Evolutionary conservation across 352 stramenopile genomes (phyloP), one percentile per base, ranked within the genome.

Genomic region (Peronospora destructor): DNA sequence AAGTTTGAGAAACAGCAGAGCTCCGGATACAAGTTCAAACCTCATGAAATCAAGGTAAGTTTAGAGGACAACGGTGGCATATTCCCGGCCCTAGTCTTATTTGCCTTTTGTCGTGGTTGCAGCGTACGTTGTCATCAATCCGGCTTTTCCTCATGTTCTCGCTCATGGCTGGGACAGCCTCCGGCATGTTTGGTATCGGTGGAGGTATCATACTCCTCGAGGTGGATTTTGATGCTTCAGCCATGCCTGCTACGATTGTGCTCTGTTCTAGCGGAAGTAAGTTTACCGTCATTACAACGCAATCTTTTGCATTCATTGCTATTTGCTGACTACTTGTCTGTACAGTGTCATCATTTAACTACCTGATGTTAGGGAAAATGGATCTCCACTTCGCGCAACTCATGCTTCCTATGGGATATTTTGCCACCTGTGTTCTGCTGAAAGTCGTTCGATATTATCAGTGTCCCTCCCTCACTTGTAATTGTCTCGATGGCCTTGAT

Each of bases 201-300:
- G 95, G 94, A 39, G 95, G 93, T 14, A 97, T 98, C 49, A 86
- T 98, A 14, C 92, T 98, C 76, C 77, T 98, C 2, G 85, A 96
- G 41, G 88, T 98, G 54, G 91, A 91, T 39, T 73, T 98, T 11
- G 66, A 90, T 9, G 74, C 83, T 7, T 62, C 71, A 0, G 73
- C 86, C 69, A 78, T 87, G 19, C 1, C 19, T 21, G 19, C 19
- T 21, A 21, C 19, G 19, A 21, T 3, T 21, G 19, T 21, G 19
- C 19, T 21, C 19, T 21, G 1, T 3, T 21, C 19, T 21, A 21
- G 19, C 3, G 19, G 19, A 21, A 21, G 19, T 21, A 21, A 21
- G 19, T 21, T 21, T 21, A 21, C 19, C 3, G 1, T 21, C 3
- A 21, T 3, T 21, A n/a, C n/a, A n/a, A n/a, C n/a, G n/a, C 19